Evolutionary conservation across 163 green algal species (phyloP).

Genomic region (Smithsoniella earleae): DNA sequence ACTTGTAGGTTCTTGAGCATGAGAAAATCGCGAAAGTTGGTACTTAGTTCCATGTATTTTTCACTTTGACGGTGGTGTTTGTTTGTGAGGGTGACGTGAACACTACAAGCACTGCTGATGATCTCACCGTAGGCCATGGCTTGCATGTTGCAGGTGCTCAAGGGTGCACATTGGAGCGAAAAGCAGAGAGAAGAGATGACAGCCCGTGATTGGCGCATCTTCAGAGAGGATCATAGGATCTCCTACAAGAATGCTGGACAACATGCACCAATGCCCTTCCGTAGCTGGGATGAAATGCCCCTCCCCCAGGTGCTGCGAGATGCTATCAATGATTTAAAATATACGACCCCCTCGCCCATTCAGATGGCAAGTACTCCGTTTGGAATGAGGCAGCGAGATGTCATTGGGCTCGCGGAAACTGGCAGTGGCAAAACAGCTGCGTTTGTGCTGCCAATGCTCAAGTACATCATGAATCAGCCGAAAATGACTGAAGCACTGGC

Average conservation of each 20-base stretch:
- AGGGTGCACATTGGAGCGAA: constrained; percentile 75
- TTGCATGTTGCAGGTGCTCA: constrained; percentile 36
- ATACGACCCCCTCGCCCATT: constrained; percentile 93
- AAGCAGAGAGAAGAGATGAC: constrained; percentile 79
- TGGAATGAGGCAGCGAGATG: constrained; percentile 75
- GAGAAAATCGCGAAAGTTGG: too few relatives aligned
- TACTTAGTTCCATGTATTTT: too few relatives aligned
- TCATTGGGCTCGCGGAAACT: constrained; percentile 94
- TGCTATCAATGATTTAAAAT: constrained; percentile 73
- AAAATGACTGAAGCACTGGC: constrained; percentile 81
- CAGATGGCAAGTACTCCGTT: constrained; percentile 95
- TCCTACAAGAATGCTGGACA: constrained; percentile 63
- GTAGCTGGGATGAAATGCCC: constrained; percentile 82
- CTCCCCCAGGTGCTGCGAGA: constrained; percentile 59
- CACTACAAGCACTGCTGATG: background rate
- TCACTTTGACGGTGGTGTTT: too few relatives aligned
- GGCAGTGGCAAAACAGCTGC: constrained; percentile 92
- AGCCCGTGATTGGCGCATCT: constrained; percentile 98
- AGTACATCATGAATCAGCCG: constrained; percentile 87
- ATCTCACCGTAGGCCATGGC: background rate
- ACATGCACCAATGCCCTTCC: constrained; percentile 59
- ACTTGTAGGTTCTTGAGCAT: too few relatives aligned
- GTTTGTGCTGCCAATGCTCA: constrained; percentile 95
- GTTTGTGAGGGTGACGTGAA: too few relatives aligned
- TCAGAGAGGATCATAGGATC: constrained; percentile 98